These are phyloP conservation scores for Stephania yunnanensis DNA, from an alignment of 164 flowering plant species.

Conservation along the genomic window DNA sequence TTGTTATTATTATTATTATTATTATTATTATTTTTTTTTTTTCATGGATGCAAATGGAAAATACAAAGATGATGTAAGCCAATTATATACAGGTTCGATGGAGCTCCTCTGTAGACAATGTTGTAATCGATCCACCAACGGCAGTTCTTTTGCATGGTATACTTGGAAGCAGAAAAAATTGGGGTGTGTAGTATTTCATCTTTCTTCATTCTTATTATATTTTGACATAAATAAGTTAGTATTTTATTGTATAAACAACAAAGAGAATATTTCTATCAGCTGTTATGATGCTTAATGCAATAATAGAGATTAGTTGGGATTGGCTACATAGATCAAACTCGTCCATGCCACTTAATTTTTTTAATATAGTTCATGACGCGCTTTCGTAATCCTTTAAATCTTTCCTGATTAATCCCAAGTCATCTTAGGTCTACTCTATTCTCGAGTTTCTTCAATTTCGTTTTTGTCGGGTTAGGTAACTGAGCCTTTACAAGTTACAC, in stretches of 20 bases:
- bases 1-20: not conserved
- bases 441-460: too few relatives aligned
- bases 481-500: too few relatives aligned
- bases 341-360: too few relatives aligned
- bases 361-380: too few relatives aligned
- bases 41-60: not conserved
- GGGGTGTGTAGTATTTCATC: slow-evolving; percentile 56
- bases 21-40: too few relatives aligned
- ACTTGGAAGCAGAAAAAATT: slow-evolving; percentile 89
- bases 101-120: slow-evolving; percentile 51
- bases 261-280: not conserved
- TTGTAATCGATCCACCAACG: slow-evolving; percentile 71
- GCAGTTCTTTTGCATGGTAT: slow-evolving; percentile 97
- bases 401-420: too few relatives aligned
- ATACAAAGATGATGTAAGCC: slow-evolving; percentile 1
- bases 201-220: not conserved
- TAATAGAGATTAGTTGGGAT: not conserved
- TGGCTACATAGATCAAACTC: too few relatives aligned
- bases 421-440: too few relatives aligned
- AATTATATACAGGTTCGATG: slow-evolving; percentile 60
- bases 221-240: not conserved
- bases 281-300: not conserved
- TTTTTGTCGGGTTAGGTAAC: too few relatives aligned
- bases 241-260: not conserved
- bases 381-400: too few relatives aligned